Percentiles rank a stretch among this genome's conserved stretches.
These are phyloP conservation scores for Fusarium equiseti DNA, from an alignment of 2,329 filamentous ascomycete species.

Conservation along the genomic window DNA sequence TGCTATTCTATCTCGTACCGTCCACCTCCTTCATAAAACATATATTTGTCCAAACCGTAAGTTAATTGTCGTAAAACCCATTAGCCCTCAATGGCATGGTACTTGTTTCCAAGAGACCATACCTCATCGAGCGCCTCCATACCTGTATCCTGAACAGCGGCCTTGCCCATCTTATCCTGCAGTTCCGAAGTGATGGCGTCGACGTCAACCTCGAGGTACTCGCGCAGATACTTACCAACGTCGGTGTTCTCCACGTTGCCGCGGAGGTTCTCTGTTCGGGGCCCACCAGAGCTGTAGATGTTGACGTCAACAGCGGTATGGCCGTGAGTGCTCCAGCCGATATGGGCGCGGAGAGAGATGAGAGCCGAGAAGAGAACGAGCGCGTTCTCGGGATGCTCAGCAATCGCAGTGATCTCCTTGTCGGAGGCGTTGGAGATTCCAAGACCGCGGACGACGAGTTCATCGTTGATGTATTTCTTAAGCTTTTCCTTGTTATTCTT, in stretches of 20 bases:
- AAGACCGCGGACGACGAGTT: slow-evolving; percentile 76
- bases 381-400: slow-evolving; percentile 67
- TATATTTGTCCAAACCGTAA: neutral
- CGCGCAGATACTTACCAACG: slow-evolving; percentile 82
- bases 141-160: slow-evolving; percentile 16
- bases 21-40: slow-evolving; percentile 13
- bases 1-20: neutral
- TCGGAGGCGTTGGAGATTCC: slow-evolving; percentile 81
- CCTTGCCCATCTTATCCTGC: slow-evolving; percentile 61
- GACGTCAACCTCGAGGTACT: slow-evolving; percentile 85
- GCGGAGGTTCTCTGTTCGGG: slow-evolving; percentile 71
- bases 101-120: slow-evolving; percentile 25
- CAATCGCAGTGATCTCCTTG: slow-evolving; percentile 76
- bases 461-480: slow-evolving; percentile 73
- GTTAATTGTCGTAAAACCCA: neutral
- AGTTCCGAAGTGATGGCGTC: slow-evolving; percentile 82
- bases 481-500: slow-evolving; percentile 56
- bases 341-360: slow-evolving; percentile 86
- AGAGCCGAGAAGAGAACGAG: slow-evolving; percentile 80
- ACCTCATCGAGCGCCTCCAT: slow-evolving; percentile 37
- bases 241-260: slow-evolving; percentile 98
- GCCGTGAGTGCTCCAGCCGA: slow-evolving; percentile 95
- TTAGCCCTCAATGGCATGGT: slow-evolving; percentile 25
- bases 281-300: slow-evolving; percentile 84
- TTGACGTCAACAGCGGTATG: slow-evolving; percentile 97